phyloP scores from a whole-genome alignment of 2,329 filamentous ascomycete species.

The Beauveria medogensis region DNA sequence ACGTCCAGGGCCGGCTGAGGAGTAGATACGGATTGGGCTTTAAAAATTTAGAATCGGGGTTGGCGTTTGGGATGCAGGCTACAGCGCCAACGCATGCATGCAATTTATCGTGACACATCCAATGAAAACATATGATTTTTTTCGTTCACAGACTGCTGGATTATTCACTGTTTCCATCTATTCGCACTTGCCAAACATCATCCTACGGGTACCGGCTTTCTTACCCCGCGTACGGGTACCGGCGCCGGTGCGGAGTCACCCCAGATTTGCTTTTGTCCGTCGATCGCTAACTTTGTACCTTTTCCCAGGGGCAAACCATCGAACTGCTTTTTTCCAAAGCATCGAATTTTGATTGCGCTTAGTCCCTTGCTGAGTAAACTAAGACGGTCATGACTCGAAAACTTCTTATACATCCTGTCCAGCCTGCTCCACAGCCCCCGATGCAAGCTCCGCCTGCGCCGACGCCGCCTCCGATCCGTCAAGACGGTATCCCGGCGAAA shows the following conservation, averaged over 20 bases:
- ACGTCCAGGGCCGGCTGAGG: slow-evolving; percentile 5
- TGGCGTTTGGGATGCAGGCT: background rate
- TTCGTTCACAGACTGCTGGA: background rate
- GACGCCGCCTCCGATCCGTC: background rate
- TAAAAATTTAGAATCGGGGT: background rate
- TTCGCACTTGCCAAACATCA: too few relatives aligned
- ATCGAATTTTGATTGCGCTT: background rate
- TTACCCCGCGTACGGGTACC: slow-evolving; percentile 6
- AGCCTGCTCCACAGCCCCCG: background rate
- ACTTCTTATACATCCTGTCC: background rate
- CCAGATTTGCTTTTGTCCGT: background rate
- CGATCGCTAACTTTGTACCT: background rate
- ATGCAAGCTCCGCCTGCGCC: background rate
- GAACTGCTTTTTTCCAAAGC: background rate
- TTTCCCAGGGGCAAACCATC: background rate
- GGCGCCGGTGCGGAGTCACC: slow-evolving; percentile 1
- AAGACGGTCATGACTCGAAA: background rate
- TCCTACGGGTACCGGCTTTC: background rate
- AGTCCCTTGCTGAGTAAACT: background rate
- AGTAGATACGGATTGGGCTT: background rate
- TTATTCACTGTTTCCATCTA: too few relatives aligned
- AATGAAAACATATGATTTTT: background rate
- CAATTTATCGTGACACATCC: background rate
- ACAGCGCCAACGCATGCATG: background rate
- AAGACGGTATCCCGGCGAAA: slow-evolving; percentile 11